Percentiles rank a stretch among this genome's conserved stretches.
phyloP scores from a whole-genome alignment of 345 rosid genomes.

The Syzygium aqueum region DNA sequence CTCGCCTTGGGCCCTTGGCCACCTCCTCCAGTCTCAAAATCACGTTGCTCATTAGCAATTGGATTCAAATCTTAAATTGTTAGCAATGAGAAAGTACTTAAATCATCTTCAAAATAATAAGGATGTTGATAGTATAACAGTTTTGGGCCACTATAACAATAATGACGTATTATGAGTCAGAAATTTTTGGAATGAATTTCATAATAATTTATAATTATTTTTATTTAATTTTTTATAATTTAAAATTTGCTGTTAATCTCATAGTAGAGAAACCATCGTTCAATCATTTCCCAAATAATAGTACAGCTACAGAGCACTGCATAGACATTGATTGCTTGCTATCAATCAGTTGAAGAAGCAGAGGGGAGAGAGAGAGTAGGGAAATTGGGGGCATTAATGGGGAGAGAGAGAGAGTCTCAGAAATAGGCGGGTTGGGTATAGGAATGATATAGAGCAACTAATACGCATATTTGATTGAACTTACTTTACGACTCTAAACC shows the following conservation, averaged over 20 bases:
- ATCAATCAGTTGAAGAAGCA: background rate
- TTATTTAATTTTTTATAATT: too few species aligned
- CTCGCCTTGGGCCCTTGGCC: slow-evolving; percentile 41
- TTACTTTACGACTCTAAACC: background rate
- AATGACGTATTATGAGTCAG: too few species aligned
- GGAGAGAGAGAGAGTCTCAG: background rate
- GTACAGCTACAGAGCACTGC: rapidly evolving
- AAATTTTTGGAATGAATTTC: too few species aligned
- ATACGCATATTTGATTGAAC: background rate
- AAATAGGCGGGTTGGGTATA: background rate
- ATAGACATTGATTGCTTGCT: background rate
- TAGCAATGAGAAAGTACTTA: too few species aligned
- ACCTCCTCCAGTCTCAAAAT: slow-evolving; percentile 70
- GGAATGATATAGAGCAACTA: background rate
- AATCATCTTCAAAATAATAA: background rate
- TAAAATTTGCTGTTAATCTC: too few species aligned
- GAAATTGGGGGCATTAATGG: too few species aligned
- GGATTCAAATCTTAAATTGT: too few species aligned
- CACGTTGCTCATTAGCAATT: slow-evolving; percentile 40
- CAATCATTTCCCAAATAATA: background rate
- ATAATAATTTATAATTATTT: too few species aligned
- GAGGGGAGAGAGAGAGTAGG: too few species aligned
- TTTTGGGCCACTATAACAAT: too few species aligned
- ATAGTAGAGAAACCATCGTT: rapidly evolving
- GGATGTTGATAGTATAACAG: too few species aligned